Conservation (phyloP, 805 yeast species). For the Candida berthetii region DNA sequence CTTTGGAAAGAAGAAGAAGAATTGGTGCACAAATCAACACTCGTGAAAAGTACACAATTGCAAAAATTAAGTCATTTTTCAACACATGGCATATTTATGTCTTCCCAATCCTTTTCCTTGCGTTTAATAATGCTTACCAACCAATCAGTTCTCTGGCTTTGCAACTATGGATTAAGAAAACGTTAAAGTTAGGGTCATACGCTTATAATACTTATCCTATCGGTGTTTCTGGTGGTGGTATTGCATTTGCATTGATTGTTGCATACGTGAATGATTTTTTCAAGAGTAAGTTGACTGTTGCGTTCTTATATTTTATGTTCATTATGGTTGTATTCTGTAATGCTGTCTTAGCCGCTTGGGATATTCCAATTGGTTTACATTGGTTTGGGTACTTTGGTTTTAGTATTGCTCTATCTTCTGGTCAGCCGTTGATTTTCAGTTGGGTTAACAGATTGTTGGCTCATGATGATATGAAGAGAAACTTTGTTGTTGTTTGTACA, state of each 20-base stretch:
- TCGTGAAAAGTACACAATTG: constrained; percentile 30
- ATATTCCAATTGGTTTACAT: constrained; percentile 37
- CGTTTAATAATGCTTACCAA: constrained; percentile 3
- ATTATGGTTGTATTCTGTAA: constrained; percentile 33
- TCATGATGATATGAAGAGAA: constrained; percentile 18
- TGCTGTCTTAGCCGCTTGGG: constrained; percentile 37
- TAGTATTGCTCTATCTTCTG: constrained; percentile 42
- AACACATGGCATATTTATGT: constrained; percentile 40
- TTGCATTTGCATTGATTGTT: constrained; percentile 24
- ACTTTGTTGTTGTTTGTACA: constrained; percentile 27
- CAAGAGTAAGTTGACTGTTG: constrained; percentile 27
- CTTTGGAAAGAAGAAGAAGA: constrained; percentile 34
- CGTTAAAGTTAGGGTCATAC: constrained; percentile 15
- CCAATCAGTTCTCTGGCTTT: background rate
- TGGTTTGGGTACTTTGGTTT: constrained; percentile 40
- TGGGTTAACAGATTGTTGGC: constrained; percentile 44
- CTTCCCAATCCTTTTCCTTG: constrained; percentile 24
- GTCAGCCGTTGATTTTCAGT: constrained; percentile 44
- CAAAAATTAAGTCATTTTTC: constrained; percentile 30
- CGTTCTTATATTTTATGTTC: constrained; percentile 30
- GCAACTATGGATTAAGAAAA: constrained; percentile 6
- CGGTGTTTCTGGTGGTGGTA: constrained; percentile 26
- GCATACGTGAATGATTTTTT: constrained; percentile 28
- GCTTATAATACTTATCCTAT: constrained; percentile 34
- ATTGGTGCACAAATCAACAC: constrained; percentile 33